A percentile compares a stretch with the other conserved stretches of the same genome.
Evolutionary conservation across 2,329 filamentous ascomycete genomes (phyloP).

Genomic region (Raffaelea deltoideospora): DNA sequence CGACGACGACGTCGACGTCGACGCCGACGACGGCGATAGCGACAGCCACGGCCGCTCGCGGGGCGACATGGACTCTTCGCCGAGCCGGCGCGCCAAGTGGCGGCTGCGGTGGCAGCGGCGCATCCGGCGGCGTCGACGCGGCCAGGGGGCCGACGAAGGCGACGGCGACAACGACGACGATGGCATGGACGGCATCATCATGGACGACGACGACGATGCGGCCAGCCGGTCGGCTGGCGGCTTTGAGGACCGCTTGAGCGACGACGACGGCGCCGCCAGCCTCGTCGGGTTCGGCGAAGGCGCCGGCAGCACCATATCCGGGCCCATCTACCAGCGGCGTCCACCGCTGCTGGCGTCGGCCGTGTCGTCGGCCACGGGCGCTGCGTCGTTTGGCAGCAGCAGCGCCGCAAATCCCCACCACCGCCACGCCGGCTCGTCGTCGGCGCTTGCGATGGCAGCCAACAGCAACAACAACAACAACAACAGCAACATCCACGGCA

Average conservation of each 20-base stretch:
- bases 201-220: conserved; percentile 41
- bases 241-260: conserved; percentile 62
- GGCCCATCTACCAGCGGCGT: conserved; percentile 51
- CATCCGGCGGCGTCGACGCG: too few species aligned
- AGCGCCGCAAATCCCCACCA: conserved; percentile 12
- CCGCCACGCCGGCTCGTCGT: conserved; percentile 3
- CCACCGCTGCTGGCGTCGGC: conserved; percentile 18
- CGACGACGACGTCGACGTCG: conserved; percentile 41
- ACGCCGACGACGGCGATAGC: conserved; percentile 56
- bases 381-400: background rate
- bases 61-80: too few species aligned
- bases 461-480: background rate
- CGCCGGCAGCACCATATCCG: conserved; percentile 70
- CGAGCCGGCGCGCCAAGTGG: too few species aligned
- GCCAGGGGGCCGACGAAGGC: too few species aligned
- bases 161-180: conserved; percentile 8
- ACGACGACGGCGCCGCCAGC: conserved; percentile 57
- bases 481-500: too few species aligned
- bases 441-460: conserved; percentile 15
- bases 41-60: conserved; percentile 30
- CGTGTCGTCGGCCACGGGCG: background rate
- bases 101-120: too few species aligned
- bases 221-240: conserved; percentile 31
- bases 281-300: conserved; percentile 89
- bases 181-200: conserved; percentile 15